These are phyloP conservation scores for Daldinia sp. DNA, from an alignment of 2,329 filamentous ascomycete genomes.

Conservation along the genomic window DNA sequence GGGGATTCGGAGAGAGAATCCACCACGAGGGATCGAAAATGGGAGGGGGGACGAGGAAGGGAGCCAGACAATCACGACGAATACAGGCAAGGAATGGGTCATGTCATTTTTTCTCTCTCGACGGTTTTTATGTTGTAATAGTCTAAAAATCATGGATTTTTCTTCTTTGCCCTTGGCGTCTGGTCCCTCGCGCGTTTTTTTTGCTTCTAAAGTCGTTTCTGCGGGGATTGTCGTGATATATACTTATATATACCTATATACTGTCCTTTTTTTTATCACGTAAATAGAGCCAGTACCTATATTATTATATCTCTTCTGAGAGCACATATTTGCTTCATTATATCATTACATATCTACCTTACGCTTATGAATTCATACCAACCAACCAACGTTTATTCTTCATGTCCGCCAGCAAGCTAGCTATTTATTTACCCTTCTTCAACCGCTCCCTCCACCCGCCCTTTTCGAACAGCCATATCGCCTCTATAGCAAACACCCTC, in stretches of 20 bases:
- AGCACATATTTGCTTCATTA: conserved; percentile 1
- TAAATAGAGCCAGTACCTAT: neutral
- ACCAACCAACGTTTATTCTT: neutral
- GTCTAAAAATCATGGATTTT: conserved; percentile 48
- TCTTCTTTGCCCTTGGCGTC: conserved; percentile 35
- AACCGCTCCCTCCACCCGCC: conserved; percentile 75
- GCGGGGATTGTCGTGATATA: conserved; percentile 4
- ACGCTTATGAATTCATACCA: no score
- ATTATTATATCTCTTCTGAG: neutral
- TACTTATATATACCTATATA: neutral
- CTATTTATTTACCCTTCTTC: conserved; percentile 65
- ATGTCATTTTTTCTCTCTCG: conserved; percentile 44
- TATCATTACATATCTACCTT: neutral
- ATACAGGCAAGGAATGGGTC: conserved; percentile 32
- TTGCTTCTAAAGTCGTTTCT: neutral
- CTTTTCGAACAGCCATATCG: conserved; percentile 83
- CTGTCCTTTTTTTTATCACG: neutral
- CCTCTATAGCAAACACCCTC: conserved; percentile 86
- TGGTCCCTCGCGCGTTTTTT: conserved; percentile 41
- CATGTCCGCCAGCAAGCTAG: no score
- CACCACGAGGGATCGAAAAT: conserved; percentile 9
- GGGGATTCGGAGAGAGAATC: conserved; percentile 13
- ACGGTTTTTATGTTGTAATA: conserved; percentile 48
- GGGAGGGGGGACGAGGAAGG: neutral
- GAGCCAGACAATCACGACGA: conserved; percentile 8